A percentile compares a stretch with the other conserved stretches of the same genome.
Evolutionary conservation across 2,329 filamentous ascomycete genomes (phyloP).

Genomic region (Fusarium nygamai): DNA sequence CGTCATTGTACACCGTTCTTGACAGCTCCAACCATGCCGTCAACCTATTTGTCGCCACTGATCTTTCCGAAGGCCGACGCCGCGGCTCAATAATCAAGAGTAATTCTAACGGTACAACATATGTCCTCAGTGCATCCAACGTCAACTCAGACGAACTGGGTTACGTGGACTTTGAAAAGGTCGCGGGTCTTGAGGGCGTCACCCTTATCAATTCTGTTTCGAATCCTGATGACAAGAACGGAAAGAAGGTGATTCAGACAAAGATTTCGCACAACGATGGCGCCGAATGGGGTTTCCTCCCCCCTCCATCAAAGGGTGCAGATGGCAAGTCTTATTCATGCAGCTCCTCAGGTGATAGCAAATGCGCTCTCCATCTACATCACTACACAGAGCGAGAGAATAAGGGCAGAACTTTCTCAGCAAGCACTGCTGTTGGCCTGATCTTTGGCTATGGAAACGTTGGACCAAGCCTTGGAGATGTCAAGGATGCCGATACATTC

Average conservation of each 20-base stretch:
- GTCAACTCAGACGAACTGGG: constrained; percentile 83
- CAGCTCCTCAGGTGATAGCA: constrained; percentile 65
- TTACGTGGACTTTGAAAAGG: constrained; percentile 96
- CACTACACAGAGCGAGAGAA: constrained; percentile 92
- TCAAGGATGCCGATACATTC: constrained; percentile 85
- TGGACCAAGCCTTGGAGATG: constrained; percentile 71
- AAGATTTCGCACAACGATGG: constrained; percentile 98
- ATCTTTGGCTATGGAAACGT: constrained; percentile 95
- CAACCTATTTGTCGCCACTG: constrained; percentile 91
- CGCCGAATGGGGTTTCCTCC: constrained; percentile 81
- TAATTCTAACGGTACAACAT: constrained; percentile 97
- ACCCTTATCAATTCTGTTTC: constrained; percentile 85
- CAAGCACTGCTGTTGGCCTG: constrained; percentile 85
- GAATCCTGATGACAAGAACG: constrained; percentile 79
- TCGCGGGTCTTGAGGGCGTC: constrained; percentile 90
- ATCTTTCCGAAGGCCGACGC: constrained; percentile 69
- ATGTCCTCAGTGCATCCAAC: constrained; percentile 81
- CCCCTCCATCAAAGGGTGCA: constrained; percentile 75
- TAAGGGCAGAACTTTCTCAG: constrained; percentile 86
- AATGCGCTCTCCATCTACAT: constrained; percentile 91
- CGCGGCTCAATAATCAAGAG: constrained; percentile 95
- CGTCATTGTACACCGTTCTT: constrained; percentile 89
- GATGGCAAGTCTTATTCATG: constrained; percentile 80
- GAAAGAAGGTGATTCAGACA: constrained; percentile 84
- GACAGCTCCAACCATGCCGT: constrained; percentile 95